phyloP scores from a whole-genome alignment of 495 filamentous ascomycete genomes.

The Chaetomium cochliodes region DNA sequence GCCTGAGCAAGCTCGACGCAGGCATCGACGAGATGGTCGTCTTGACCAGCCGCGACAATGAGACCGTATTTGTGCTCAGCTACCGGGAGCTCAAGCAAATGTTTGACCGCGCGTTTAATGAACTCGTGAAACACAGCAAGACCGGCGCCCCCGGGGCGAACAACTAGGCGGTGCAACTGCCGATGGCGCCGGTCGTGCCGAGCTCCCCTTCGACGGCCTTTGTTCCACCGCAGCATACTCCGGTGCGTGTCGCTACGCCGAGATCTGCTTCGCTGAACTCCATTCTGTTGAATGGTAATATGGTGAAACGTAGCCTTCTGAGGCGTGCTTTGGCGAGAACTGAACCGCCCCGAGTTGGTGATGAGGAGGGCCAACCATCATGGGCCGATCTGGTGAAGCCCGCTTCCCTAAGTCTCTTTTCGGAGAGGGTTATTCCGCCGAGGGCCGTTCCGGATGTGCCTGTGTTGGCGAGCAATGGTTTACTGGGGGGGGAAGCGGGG shows the following conservation, averaged over 20 bases:
- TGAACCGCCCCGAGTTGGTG: not conserved
- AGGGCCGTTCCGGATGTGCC: not conserved
- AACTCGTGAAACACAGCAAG: conserved; percentile 61
- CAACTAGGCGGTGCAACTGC: conserved; percentile 18
- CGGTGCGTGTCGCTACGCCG: not conserved
- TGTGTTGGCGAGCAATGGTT: not conserved
- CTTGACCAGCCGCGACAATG: conserved; percentile 83
- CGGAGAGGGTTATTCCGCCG: not conserved
- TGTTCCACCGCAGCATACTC: too few relatives aligned
- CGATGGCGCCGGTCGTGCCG: not conserved
- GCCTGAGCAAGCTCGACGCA: conserved; percentile 88
- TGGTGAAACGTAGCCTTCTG: not conserved
- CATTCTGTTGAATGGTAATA: not conserved
- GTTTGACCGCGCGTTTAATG: conserved; percentile 74
- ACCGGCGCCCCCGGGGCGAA: conserved; percentile 30
- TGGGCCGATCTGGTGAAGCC: not conserved
- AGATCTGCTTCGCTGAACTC: not conserved
- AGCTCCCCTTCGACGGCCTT: not conserved
- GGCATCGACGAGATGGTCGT: conserved; percentile 82
- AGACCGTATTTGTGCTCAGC: conserved; percentile 78
- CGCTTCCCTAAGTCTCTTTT: not conserved
- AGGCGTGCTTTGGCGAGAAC: not conserved
- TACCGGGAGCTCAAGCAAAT: conserved; percentile 85
- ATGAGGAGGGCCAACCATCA: not conserved
- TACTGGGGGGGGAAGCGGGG: not conserved